These are phyloP conservation scores for Candida nanaspora DNA, from an alignment of 805 yeast genomes.

Conservation along the genomic window DNA sequence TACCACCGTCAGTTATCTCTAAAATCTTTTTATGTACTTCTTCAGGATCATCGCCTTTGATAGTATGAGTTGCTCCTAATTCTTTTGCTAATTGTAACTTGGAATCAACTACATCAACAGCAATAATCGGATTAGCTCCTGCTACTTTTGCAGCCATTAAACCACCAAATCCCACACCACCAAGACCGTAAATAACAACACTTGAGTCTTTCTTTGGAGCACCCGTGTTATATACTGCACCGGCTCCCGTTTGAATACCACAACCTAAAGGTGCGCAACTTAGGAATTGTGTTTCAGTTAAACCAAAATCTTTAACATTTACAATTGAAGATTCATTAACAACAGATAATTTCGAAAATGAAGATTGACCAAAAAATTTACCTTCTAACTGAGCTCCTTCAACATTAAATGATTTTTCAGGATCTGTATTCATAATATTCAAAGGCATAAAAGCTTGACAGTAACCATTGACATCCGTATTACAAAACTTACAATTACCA, in stretches of 20 bases:
- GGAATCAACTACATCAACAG: slow-evolving; percentile 44
- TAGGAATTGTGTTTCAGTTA: background rate
- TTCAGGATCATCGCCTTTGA: slow-evolving; percentile 37
- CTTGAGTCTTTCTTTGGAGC: slow-evolving; percentile 39
- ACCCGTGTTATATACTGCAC: slow-evolving; percentile 10
- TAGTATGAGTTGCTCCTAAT: slow-evolving; percentile 46
- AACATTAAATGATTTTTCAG: background rate
- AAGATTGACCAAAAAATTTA: background rate
- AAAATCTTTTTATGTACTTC: background rate
- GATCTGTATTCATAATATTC: background rate
- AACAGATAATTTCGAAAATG: background rate
- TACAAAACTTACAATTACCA: background rate
- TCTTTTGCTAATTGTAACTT: slow-evolving; percentile 42
- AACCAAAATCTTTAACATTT: background rate
- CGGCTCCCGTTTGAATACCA: background rate
- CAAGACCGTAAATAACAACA: slow-evolving; percentile 53
- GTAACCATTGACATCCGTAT: background rate
- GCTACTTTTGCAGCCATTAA: slow-evolving; percentile 43
- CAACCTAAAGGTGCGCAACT: background rate
- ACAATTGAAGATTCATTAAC: background rate
- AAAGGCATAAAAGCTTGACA: background rate
- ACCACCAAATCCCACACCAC: slow-evolving; percentile 52
- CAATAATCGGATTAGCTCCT: slow-evolving; percentile 40
- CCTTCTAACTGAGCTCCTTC: background rate
- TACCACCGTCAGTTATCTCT: background rate